Evolutionary conservation across 495 filamentous ascomycete genomes (phyloP).

Genomic region (Trypethelium eluteriae): DNA sequence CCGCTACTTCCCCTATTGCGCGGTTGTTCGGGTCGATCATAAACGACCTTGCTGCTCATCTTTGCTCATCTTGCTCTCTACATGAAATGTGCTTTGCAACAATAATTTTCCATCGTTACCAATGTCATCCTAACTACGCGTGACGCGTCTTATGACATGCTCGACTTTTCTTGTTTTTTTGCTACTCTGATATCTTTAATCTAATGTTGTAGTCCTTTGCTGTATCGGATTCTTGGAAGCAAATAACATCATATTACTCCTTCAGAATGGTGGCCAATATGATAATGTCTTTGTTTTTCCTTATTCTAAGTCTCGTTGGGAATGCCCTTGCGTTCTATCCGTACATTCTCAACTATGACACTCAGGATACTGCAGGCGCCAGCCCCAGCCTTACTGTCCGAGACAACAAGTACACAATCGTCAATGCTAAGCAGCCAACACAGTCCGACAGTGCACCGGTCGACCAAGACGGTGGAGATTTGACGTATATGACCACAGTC

Average conservation of each 20-base stretch:
- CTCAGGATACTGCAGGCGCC: background rate
- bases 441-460: conserved; percentile 54
- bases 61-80: background rate
- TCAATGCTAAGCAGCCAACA: conserved; percentile 47
- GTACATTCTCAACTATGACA: background rate
- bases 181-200: background rate
- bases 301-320: background rate
- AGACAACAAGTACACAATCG: conserved; percentile 46
- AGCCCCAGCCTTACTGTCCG: conserved; percentile 6
- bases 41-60: background rate
- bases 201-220: background rate
- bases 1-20: background rate
- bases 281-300: background rate
- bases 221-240: no score
- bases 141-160: background rate
- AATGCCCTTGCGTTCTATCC: background rate
- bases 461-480: conserved; percentile 68
- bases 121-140: background rate
- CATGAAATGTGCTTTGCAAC: background rate
- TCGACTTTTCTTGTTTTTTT: background rate
- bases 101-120: background rate
- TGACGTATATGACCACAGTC: conserved; percentile 67
- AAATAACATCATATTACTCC: no score
- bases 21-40: background rate
- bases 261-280: background rate